A percentile compares a stretch with the other conserved stretches of the same genome.
Conservation (phyloP, 2,329 filamentous ascomycete species). For the Hypoxylon sp. region DNA sequence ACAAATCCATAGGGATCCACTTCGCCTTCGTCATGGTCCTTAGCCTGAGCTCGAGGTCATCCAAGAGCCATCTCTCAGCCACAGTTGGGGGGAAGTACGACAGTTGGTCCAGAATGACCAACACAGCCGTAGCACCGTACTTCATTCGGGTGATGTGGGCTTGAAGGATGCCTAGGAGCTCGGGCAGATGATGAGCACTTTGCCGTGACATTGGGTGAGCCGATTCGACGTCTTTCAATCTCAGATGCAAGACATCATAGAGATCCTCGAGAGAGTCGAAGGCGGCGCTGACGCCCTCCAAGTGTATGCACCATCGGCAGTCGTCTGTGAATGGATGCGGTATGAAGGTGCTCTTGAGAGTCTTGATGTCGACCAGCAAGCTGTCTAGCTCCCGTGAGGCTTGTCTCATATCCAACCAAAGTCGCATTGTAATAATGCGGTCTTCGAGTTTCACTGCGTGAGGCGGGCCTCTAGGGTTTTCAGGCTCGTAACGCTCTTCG, state of each 20-base stretch:
- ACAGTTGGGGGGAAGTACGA: background rate
- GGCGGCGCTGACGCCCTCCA: background rate
- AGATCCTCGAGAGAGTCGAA: conserved; percentile 11
- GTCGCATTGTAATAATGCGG: conserved; percentile 23
- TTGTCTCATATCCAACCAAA: conserved; percentile 14
- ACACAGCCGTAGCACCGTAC: conserved; percentile 7
- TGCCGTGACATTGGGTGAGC: background rate
- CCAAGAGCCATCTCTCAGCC: conserved; percentile 2
- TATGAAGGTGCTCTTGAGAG: background rate
- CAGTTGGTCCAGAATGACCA: conserved; percentile 14
- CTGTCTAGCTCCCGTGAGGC: background rate
- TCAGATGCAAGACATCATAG: conserved; percentile 6
- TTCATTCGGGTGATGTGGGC: conserved; percentile 26
- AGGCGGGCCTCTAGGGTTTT: background rate
- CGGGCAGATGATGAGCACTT: conserved; percentile 3
- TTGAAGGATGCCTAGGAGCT: conserved; percentile 12
- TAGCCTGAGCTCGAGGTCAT: background rate
- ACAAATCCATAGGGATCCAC: background rate
- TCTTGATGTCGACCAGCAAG: conserved; percentile 8
- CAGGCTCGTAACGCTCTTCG: background rate
- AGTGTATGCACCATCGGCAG: background rate
- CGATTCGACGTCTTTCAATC: conserved; percentile 10
- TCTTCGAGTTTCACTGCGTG: conserved; percentile 17
- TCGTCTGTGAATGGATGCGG: background rate
- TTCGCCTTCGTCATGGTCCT: background rate